Percentiles rank a stretch among this genome's conserved stretches.
phyloP scores from a whole-genome alignment of 1,139 yeast species.

The Pichia sp. region DNA sequence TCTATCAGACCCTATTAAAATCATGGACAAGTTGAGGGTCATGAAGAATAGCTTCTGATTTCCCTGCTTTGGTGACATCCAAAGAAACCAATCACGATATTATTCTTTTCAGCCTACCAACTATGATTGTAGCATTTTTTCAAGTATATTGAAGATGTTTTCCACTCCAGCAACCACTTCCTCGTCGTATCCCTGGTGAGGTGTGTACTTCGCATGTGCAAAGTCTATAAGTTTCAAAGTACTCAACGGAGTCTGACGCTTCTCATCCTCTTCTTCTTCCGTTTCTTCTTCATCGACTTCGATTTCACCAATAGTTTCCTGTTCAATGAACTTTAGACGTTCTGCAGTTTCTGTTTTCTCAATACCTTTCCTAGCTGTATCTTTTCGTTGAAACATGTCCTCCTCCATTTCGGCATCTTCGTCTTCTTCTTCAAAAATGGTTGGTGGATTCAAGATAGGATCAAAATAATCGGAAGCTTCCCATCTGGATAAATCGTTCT shows the following conservation, averaged over 20 bases:
- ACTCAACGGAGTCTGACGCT: constrained; percentile 34
- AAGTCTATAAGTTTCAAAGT: constrained; percentile 72
- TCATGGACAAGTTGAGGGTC: constrained; percentile 42
- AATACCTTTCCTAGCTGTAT: too few relatives aligned
- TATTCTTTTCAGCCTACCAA: constrained; percentile 1
- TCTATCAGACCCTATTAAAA: constrained; percentile 27
- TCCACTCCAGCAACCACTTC: constrained; percentile 63
- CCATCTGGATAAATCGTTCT: constrained; percentile 55
- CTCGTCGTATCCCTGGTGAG: constrained; percentile 66
- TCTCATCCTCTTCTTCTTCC: constrained; percentile 18
- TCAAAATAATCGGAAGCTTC: constrained; percentile 27
- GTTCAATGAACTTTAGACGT: too few relatives aligned
- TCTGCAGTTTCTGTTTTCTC: too few relatives aligned
- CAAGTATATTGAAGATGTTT: constrained; percentile 36
- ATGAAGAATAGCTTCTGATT: constrained; percentile 39
- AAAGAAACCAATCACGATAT: neutral
- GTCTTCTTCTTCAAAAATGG: constrained; percentile 25
- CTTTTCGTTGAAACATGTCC: too few relatives aligned
- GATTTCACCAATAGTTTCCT: too few relatives aligned
- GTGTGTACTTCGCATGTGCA: constrained; percentile 70
- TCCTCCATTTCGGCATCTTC: constrained; percentile 25
- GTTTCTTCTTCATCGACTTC: constrained; percentile 24
- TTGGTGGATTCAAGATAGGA: constrained; percentile 31
- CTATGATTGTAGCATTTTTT: too few relatives aligned
- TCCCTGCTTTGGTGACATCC: too few relatives aligned